Base-by-base conservation (phyloP, 177 flowering plant genomes). In the Vitis hybrid region DNA sequence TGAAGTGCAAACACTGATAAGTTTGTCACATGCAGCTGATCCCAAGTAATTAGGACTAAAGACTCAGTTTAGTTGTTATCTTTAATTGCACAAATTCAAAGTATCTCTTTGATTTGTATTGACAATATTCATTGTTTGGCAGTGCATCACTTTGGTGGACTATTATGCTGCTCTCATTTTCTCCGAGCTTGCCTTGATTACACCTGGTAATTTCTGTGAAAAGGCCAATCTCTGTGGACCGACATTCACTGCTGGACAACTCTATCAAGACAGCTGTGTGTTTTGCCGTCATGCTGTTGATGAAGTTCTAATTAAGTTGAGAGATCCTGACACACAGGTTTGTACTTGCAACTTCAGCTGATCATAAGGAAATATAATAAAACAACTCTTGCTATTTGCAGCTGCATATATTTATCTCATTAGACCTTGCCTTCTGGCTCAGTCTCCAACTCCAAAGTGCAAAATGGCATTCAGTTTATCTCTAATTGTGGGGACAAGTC, bases 81-180 rank as follows among this genome's bases (percentile, higher is more conserved):
- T 55, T 11, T 10, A 22, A 12, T n/a, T 53, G 19, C 60, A 9
- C 33, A 66, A 15, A 1, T 56, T 51, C n/a, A 49, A 12, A 18
- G 15, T 33, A 53, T 67, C 31, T n/a, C 53, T 64, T 15, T 64
- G 39, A 10, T 33, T 39, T 64, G 12, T 18, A n/a, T 56, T 65
- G 45, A 39, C 45, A 16, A 9, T 15, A 51, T 13, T 12, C 39
- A n/a, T 31, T 57, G 14, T 67, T 33, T 60, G 2, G 70, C 86
- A 96, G 99, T 96, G 99, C 75, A 68, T 63, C 26, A 74, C 79
- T 67, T 64, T 94, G 83, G 98, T 96, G 81, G 95, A 94, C 81
- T 83, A 83, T 64, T 90, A 90, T 73, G 82, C 81, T 21, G 85
- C 86, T 60, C 76, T 85, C 18, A 79, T 90, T 72, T 87, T 90